These are phyloP conservation scores for Lodderomyces beijingensis DNA, from an alignment of 1,139 yeast species.

Conservation along the genomic window DNA sequence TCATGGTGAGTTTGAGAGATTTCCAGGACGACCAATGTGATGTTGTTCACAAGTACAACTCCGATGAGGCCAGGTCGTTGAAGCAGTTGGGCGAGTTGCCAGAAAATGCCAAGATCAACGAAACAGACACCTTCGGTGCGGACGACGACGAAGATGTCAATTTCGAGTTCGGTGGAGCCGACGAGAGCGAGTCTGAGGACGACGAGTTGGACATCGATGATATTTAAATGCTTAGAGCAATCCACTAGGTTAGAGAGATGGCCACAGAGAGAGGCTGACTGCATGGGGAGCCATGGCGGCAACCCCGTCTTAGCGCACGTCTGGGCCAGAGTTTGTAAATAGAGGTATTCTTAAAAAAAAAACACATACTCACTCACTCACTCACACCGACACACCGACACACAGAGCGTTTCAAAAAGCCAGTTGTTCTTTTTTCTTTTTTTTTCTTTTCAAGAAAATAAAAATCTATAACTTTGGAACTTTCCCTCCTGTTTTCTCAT, in stretches of 20 bases:
- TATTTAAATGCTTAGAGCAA: constrained; percentile 55
- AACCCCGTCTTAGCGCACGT: no score
- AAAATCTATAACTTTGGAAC: not conserved
- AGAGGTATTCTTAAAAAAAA: no score
- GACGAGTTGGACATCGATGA: constrained; percentile 79
- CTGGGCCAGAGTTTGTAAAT: constrained; percentile 3
- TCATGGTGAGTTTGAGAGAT: constrained; percentile 92
- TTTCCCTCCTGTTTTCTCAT: not conserved
- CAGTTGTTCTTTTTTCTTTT: not conserved
- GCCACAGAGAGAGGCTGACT: no score
- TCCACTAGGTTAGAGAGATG: no score
- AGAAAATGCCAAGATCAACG: constrained; percentile 93
- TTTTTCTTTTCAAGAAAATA: constrained; percentile 1
- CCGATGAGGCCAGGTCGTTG: constrained; percentile 97
- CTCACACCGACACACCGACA: no score
- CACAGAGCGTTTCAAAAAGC: no score
- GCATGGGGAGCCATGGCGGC: no score
- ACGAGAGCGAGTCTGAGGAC: constrained; percentile 68
- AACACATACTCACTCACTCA: no score
- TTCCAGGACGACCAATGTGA: constrained; percentile 99
- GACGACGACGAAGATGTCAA: constrained; percentile 97
- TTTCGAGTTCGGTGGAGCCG: constrained; percentile 97
- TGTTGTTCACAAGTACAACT: constrained; percentile 92
- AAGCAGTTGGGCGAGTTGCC: constrained; percentile 97
- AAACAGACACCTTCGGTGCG: constrained; percentile 94